These are phyloP conservation scores for Hirschfeldia incana DNA, from an alignment of 345 rosid genomes.

Conservation along the genomic window DNA sequence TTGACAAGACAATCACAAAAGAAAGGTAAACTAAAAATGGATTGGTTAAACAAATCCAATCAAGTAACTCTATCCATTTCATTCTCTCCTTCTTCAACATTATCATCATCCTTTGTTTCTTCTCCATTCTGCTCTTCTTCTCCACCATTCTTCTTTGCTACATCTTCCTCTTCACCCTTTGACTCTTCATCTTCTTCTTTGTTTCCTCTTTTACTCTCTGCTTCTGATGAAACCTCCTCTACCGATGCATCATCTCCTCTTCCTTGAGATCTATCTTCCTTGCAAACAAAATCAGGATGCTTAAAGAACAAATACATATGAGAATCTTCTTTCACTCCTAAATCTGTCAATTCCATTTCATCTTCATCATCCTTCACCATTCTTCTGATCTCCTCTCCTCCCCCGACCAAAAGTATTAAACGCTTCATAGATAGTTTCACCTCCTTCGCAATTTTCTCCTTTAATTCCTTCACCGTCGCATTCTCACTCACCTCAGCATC, in stretches of 20 bases:
- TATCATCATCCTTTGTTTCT: constrained; percentile 1
- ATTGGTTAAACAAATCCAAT: neutral
- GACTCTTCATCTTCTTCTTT: constrained; percentile 12
- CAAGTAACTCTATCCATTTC: constrained; percentile 8
- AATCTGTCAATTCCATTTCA: constrained; percentile 43
- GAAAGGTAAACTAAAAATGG: neutral
- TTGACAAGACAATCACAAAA: constrained; percentile 2
- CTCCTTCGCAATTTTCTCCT: constrained; percentile 52
- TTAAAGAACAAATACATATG: constrained; percentile 66
- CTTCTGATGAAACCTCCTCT: constrained; percentile 31
- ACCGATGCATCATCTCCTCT: neutral
- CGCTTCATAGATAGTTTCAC: constrained; percentile 55
- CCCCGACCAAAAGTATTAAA: constrained; percentile 47
- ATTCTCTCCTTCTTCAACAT: neutral
- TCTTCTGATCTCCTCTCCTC: constrained; percentile 17
- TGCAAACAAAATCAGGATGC: constrained; percentile 31
- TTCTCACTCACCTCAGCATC: constrained; percentile 47
- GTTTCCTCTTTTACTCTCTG: constrained; percentile 11
- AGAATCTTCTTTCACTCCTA: constrained; percentile 56
- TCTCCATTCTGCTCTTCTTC: neutral
- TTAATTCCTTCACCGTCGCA: constrained; percentile 57
- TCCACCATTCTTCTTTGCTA: neutral
- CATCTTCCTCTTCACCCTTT: constrained; percentile 9
- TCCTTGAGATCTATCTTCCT: constrained; percentile 18
- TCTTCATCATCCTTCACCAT: constrained; percentile 39